Base-by-base conservation (phyloP, 345 rosid genomes). In the Erucastrum elatum region DNA sequence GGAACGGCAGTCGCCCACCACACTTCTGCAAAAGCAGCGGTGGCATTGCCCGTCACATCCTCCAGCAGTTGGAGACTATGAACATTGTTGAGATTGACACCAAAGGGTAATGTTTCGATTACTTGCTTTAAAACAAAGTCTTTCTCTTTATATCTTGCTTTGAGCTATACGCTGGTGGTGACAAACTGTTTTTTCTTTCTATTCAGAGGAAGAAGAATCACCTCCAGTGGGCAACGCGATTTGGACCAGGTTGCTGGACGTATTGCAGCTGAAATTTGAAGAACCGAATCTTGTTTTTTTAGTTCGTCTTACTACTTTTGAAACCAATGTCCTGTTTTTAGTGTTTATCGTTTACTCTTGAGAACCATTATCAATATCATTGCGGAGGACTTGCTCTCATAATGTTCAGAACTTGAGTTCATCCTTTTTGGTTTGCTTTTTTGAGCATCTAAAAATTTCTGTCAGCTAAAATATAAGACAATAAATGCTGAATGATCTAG, bases 21-120 rank as follows among this genome's bases (percentile, higher is more conserved):
- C 96, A 91, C 66, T 93, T 91, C 81, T 84, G 98, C 88, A 93
- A 88, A 90, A 86, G 91, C 86, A 93, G 97, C 46, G 98, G 98
- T 55, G 83, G 97, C 2, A 34, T 93, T 75, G 92, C 98, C 41
- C 95, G 98, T 29, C 90, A 91, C 85, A 86, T 91, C 41, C 94
- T 91, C 35, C 97, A 90, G 72, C 97, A 91, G 82, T 83, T 91
- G 89, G 83, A 87, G 81, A 81, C 74, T 25, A 83, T 87, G 90
- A 88, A 82, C 85, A 91, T 91, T 60, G 80, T 88, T 34, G 94
- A 91, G 58, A 21, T 86, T 58, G 94, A 89, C 30, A 59, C 85
- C 64, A 89, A 86, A 81, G 96, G 96, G 96, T 91, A 66, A 82
- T 0, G 2, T 4, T 21, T 21, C 21, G 21, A 30, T 15, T 3